Evolutionary conservation across 805 yeast species (phyloP).

Genomic region (Candida ficus): DNA sequence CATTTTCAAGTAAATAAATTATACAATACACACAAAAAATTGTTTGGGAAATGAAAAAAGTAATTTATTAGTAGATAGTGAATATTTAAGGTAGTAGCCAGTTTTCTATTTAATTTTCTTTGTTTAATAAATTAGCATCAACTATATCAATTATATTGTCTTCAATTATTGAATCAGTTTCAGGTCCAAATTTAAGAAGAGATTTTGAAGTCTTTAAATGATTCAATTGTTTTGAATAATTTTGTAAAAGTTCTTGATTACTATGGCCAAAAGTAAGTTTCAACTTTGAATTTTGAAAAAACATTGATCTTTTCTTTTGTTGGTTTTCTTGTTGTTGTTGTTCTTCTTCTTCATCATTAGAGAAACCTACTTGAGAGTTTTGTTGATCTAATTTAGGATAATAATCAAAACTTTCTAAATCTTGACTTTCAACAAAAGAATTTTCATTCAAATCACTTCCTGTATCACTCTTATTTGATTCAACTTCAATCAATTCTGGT

Average conservation of each 20-base stretch:
- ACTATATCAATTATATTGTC: neutral
- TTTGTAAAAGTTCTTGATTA: neutral
- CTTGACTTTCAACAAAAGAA: neutral
- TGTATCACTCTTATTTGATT: neutral
- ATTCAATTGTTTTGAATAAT: slow-evolving; percentile 2
- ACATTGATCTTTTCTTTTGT: neutral
- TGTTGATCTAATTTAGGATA: no score
- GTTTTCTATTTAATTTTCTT: neutral
- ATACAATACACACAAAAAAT: neutral
- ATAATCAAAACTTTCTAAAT: neutral
- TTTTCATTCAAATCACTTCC: neutral
- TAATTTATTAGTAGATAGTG: neutral
- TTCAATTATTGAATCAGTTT: neutral
- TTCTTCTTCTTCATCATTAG: neutral
- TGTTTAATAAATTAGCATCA: neutral
- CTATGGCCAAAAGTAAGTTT: neutral
- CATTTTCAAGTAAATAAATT: neutral
- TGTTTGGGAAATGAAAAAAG: neutral
- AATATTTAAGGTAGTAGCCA: neutral
- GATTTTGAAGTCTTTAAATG: slow-evolving; percentile 1
- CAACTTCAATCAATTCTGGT: slow-evolving; percentile 4
- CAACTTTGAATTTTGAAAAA: neutral
- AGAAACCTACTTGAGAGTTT: neutral
- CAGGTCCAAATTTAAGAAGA: slow-evolving; percentile 6
- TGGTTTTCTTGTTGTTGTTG: neutral